Percentiles rank a stretch among this genome's conserved stretches.
phyloP scores from a whole-genome alignment of 352 stramenopile species.

The Blastocystis hominis region DNA sequence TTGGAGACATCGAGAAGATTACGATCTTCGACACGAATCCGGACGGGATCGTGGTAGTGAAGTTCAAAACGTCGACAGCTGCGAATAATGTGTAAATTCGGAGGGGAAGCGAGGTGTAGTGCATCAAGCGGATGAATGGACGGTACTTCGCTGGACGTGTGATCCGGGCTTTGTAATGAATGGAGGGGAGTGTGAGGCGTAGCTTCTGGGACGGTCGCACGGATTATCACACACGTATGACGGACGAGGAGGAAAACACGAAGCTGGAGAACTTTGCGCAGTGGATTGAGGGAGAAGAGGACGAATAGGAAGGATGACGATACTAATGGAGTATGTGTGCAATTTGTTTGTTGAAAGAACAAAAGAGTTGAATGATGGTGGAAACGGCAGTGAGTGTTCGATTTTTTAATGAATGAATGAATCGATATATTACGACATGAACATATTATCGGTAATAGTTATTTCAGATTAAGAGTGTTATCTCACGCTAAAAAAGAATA shows the following conservation, averaged over 20 bases:
- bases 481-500: not conserved
- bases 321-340: no score
- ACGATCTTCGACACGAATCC: conserved; percentile 53
- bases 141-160: conserved; percentile 44
- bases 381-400: not conserved
- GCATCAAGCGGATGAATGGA: conserved; percentile 43
- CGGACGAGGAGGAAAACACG: conserved; percentile 52
- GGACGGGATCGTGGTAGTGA: conserved; percentile 48
- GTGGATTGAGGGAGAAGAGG: conserved; percentile 35
- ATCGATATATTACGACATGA: not conserved
- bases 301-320: no score
- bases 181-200: not conserved
- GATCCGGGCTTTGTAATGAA: conserved; percentile 35
- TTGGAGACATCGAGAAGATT: conserved; percentile 30
- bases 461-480: not conserved
- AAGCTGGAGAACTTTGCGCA: conserved; percentile 55
- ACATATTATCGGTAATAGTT: no score
- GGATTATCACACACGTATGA: conserved; percentile 39
- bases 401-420: not conserved
- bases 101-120: not conserved
- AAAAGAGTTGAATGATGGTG: no score
- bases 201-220: conserved; percentile 57
- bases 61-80: conserved; percentile 8
- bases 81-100: conserved; percentile 15
- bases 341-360: not conserved